Conservation (phyloP, 345 rosid species). For the Psidium friedrichsthalianum region DNA sequence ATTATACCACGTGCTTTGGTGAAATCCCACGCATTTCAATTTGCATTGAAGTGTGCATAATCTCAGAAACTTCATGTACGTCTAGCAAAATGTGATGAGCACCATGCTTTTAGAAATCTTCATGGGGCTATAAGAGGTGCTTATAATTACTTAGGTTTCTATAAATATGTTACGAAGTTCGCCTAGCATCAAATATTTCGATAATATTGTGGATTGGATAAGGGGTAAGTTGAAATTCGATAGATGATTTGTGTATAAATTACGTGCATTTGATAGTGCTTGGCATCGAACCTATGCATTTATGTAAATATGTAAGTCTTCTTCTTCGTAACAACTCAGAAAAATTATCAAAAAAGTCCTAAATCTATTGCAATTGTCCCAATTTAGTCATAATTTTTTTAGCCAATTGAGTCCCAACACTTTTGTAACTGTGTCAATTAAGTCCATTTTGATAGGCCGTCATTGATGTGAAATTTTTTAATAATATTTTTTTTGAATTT, state of each 20-base stretch:
- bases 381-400: too few relatives aligned
- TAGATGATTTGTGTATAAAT: neutral
- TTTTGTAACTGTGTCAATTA: too few relatives aligned
- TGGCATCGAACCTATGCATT: neutral
- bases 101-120: neutral
- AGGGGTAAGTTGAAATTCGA: neutral
- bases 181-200: neutral
- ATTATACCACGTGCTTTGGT: neutral
- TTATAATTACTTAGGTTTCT: neutral
- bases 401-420: too few relatives aligned
- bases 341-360: too few relatives aligned
- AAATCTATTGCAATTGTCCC: too few relatives aligned
- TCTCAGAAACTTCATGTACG: neutral
- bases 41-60: neutral
- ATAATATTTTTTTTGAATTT: too few relatives aligned
- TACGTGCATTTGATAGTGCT: neutral
- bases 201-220: neutral
- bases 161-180: neutral
- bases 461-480: too few relatives aligned
- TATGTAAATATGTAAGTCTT: too few relatives aligned
- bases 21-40: neutral
- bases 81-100: neutral
- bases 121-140: neutral
- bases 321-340: too few relatives aligned
- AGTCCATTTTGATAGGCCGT: too few relatives aligned